Base-by-base conservation (phyloP, 2,329 filamentous ascomycete genomes). In the Colletotrichum spaethianum region DNA sequence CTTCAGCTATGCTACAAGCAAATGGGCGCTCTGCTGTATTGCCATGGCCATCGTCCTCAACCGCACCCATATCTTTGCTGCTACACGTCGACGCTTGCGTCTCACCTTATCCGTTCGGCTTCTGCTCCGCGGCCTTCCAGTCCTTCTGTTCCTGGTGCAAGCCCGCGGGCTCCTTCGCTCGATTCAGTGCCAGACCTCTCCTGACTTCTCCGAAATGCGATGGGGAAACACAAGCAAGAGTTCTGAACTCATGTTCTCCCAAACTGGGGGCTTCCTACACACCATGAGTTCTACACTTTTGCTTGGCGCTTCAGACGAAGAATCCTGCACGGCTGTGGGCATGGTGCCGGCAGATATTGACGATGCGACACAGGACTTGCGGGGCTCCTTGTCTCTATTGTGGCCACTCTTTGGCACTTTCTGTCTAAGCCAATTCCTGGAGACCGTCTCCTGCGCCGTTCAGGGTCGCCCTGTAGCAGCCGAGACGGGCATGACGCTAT, bases 401-500 rank as follows among this genome's bases (percentile, higher is more conserved):
- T 95, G 93, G 92, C 92, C 93, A 11, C 84, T 95, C 11, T 95
- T 95, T 76, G 83, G 92, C 50, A 91, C 90, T 0, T 86, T 92
- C 50, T 91, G 90, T 70, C 79, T 93, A 2, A 95, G 94, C 76
- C 94, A 98, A 79, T 96, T 98, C 76, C 84, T 98, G 26, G 96
- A 98, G 82, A 96, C 94, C 0, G 84, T 98, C 12, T 93, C 93
- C 4, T 97, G 94, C 80, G 94, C 96, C 12, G 88, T 98, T 8
- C 94, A 98, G 80, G 96, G 96, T 40, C 91, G 93, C 2, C 89
- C 91, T 2, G 89, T 94, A 0, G 90, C 93, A 74, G 93, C 94
- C 0, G 96, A 98, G 82, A 97, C 94, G 1, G 95, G 95, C 23
- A 98, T 98, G 94, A 98, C 95, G 0, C 89, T 98, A 2, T 98